phyloP scores from a whole-genome alignment of 495 filamentous ascomycete species.

The Neurospora sp. region DNA sequence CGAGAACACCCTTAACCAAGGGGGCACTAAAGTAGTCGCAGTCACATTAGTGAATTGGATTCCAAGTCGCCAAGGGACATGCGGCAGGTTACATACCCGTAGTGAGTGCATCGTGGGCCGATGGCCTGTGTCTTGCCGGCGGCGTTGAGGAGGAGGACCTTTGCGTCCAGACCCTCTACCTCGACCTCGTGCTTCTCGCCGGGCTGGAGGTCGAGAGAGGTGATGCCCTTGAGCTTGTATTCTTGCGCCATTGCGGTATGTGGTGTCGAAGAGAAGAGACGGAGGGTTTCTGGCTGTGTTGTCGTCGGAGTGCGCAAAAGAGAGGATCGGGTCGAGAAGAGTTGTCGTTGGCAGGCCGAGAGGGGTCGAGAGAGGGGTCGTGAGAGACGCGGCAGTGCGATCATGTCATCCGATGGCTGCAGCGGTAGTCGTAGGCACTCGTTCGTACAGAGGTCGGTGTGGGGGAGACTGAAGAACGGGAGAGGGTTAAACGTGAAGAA shows the following conservation, averaged over 20 bases:
- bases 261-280: conserved; percentile 2
- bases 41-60: not conserved
- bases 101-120: conserved; percentile 88
- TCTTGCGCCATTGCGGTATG: conserved; percentile 44
- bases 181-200: conserved; percentile 82
- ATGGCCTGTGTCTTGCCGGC: conserved; percentile 66
- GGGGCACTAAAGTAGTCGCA: conserved; percentile 51
- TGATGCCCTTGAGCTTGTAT: conserved; percentile 78
- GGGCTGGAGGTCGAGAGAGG: conserved; percentile 58
- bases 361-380: not conserved
- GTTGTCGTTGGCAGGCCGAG: not conserved
- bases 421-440: not conserved
- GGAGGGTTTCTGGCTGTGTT: not conserved
- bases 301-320: not conserved
- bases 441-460: too few relatives aligned
- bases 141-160: conserved; percentile 74
- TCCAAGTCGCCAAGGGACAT: not conserved
- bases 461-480: not conserved
- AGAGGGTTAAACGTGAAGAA: not conserved
- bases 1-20: conserved; percentile 70
- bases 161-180: conserved; percentile 79
- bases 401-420: not conserved
- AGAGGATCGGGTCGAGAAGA: not conserved
- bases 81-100: conserved; percentile 31
- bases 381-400: not conserved